Base-by-base conservation (phyloP, 495 filamentous ascomycete genomes). In the Niebla homalea region DNA sequence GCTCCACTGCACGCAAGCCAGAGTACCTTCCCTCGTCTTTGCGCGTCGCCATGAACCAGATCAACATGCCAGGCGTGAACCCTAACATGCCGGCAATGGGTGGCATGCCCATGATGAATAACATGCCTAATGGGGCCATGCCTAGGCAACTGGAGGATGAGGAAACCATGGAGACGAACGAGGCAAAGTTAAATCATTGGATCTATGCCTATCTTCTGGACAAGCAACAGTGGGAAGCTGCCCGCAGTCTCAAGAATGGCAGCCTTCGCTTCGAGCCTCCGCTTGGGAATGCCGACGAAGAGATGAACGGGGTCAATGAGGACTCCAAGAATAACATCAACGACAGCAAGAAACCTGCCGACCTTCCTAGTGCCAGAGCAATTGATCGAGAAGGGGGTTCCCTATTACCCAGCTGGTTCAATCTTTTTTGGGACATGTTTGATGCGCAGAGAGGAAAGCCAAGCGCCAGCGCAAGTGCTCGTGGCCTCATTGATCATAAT, bases 161-260 rank as follows among this genome's bases (percentile, higher is more conserved):
- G 45, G 50, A 57, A 19, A 59, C 57, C 39, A 54, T 57, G 20
- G 43, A 60, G 36, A 59, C 62, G 25, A 68, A 68, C 56, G 72
- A 77, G 36, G 54, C 53, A n/a, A 70, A 70, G 59, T 79, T 97
- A 25, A 93, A 97, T 68, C 94, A 88, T 2, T 94, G 90, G 63
- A 98, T 98, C 52, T 97, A 97, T 71, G 89, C 95, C 58, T 96
- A 97, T 63, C 89, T 98, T 50, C 66, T 94, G 36, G 84, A 83
- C 60, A 83, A 86, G 63, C 75, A 76, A 46, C 83, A 93, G 72
- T 82, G 77, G 57, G 83, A 89, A 46, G 80, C 81, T 55, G 92
- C 92, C 50, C 78, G 82, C 57, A 74, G 80, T 16, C 69, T 96
- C 36, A 64, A 85, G 42, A 73, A 77, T 45, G 83, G 77, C 44